These are phyloP conservation scores for Nidula niveotomentosa DNA, from an alignment of 1,284 basidiomycete species.

Conservation along the genomic window DNA sequence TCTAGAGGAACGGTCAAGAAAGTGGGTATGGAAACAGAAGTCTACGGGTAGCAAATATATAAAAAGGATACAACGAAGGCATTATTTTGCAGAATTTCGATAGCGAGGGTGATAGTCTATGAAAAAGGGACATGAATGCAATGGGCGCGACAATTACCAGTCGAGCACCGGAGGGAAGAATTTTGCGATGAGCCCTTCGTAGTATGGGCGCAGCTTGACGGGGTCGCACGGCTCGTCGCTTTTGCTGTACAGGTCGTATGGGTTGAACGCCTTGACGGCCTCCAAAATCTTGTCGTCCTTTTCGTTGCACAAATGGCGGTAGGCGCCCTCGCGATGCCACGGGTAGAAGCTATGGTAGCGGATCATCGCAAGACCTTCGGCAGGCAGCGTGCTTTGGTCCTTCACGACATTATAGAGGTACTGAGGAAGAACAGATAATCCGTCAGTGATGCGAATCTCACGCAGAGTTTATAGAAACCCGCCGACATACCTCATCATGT, in stretches of 20 bases:
- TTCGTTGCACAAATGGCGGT: slow-evolving; percentile 74
- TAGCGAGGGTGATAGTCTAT: neutral
- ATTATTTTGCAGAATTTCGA: neutral
- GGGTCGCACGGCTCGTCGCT: slow-evolving; percentile 69
- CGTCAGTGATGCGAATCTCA: neutral
- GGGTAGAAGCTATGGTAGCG: slow-evolving; percentile 95
- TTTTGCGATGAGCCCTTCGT: slow-evolving; percentile 78
- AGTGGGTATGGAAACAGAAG: neutral
- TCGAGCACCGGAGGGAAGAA: slow-evolving; percentile 81
- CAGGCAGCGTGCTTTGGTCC: slow-evolving; percentile 78
- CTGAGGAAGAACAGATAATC: slow-evolving; percentile 30
- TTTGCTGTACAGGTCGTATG: slow-evolving; percentile 92
- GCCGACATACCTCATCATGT: slow-evolving; percentile 73
- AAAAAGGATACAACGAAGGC: neutral
- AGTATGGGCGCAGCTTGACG: slow-evolving; percentile 77
- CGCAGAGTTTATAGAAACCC: no score
- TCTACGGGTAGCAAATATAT: neutral
- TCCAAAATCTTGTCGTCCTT: slow-evolving; percentile 61
- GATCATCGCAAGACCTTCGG: slow-evolving; percentile 88
- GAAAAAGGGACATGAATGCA: neutral
- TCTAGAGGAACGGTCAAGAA: slow-evolving; percentile 3
- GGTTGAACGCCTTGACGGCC: slow-evolving; percentile 80
- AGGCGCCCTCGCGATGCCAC: slow-evolving; percentile 89
- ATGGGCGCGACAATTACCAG: slow-evolving; percentile 48
- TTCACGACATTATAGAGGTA: slow-evolving; percentile 79